Evolutionary conservation across 1,139 yeast species (phyloP), one percentile per base, ranked within the genome.

Genomic region (Kodamaea sp.): DNA sequence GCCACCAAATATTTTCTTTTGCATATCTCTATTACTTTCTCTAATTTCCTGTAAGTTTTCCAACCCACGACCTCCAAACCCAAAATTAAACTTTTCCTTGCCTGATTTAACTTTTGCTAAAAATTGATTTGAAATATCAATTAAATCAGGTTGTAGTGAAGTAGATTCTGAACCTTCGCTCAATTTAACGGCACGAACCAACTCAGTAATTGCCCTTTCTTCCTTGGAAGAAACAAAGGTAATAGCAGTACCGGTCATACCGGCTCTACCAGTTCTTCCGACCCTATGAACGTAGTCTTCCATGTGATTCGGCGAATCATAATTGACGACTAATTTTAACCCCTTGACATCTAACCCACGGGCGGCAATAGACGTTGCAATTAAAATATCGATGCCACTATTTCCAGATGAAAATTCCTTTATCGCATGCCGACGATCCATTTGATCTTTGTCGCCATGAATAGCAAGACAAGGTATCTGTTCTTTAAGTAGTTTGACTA

Each of bases 231-330:
- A 65, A 2, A 94, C 70, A 49, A 92, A 78, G 0, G 97, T 85
- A 2, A 85, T 65, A 0, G 97, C 96, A 1, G 77, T 73, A 0
- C 98, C 98, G 20, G 48, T 62, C 31, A 73, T 73, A 0, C 95
- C 95, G 1, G 97, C 98, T 44, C 99, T 71, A 0, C 97, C 99
- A 0, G 99, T 94, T 47, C 99, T 70, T 0, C 99, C 99, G 0
- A 90, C 96, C 24, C 98, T 73, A 61, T 92, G 99, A 6, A 94
- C 95, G 55, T 92, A 92, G 57, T 94, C 98, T 46, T 95, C 97
- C 75, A 90, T 76, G 47, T 92, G 96, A 47, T 76, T 85, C 0
- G 97, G 96, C 0, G 96, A 82, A 57, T 92, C 96, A 55, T 78
- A 92, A 49, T 92, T 86, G 7, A 92, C 69, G 2, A 92, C 97